Conservation (phyloP, 371 early-diverging fungal genomes). For the Polyrhizophydium stewartii region DNA sequence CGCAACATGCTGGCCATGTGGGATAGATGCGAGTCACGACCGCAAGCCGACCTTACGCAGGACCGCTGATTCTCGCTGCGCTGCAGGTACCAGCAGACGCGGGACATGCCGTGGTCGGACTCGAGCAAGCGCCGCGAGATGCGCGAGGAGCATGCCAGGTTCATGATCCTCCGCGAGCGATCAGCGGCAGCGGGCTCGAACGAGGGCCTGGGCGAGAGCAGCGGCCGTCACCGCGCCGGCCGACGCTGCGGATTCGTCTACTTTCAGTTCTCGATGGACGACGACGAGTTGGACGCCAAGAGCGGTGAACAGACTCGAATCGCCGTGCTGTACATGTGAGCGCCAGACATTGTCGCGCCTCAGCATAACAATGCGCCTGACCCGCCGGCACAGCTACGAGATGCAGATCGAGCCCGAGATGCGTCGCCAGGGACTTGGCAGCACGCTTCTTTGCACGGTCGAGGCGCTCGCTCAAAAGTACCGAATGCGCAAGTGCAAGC, state of each 20-base stretch:
- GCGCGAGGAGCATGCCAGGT: constrained; percentile 18
- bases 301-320: constrained; percentile 3
- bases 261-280: constrained; percentile 28
- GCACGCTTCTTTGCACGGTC: constrained; percentile 15
- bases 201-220: too few species aligned
- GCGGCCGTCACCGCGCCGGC: too few species aligned
- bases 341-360: too few species aligned
- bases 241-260: constrained; percentile 30
- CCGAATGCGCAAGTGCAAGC: constrained; percentile 25
- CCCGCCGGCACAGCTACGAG: constrained; percentile 21
- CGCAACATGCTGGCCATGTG: constrained; percentile 25
- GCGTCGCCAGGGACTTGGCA: constrained; percentile 22
- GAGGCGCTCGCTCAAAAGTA: constrained; percentile 18
- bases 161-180: constrained; percentile 9
- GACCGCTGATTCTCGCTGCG: neutral
- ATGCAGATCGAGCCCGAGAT: constrained; percentile 19
- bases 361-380: neutral
- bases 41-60: too few species aligned
- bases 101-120: constrained; percentile 34
- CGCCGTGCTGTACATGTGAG: neutral
- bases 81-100: neutral
- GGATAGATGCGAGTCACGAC: too few species aligned
- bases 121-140: constrained; percentile 23
- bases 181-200: neutral
- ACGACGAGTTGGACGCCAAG: constrained; percentile 13